Percentiles rank a stretch among this genome's conserved stretches.
phyloP scores from a whole-genome alignment of 164 flowering plant species.

The Houttuynia cordata region DNA sequence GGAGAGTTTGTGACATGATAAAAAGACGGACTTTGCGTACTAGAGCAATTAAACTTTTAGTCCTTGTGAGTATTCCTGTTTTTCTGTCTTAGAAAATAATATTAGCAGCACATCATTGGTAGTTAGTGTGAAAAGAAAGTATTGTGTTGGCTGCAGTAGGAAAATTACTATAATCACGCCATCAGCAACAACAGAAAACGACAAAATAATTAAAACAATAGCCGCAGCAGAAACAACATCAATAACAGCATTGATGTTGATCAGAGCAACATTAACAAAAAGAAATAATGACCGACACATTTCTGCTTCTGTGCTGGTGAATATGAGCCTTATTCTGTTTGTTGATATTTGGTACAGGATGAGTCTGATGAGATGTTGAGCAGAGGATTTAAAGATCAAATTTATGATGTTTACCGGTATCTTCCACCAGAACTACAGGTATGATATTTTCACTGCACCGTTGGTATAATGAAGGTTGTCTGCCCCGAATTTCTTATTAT shows the following conservation, averaged over 20 bases:
- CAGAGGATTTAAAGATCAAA: slow-evolving; percentile 96
- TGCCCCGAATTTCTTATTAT: too few species aligned
- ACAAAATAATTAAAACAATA: too few species aligned
- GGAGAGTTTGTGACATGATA: slow-evolving; percentile 99
- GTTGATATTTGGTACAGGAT: slow-evolving; percentile 36
- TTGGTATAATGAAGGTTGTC: too few species aligned
- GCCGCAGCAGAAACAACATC: neutral
- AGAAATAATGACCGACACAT: too few species aligned
- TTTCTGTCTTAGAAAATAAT: neutral
- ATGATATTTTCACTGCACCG: neutral
- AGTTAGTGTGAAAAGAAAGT: too few species aligned
- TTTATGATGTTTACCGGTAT: slow-evolving; percentile 92
- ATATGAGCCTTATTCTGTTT: neutral
- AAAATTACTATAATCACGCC: too few species aligned
- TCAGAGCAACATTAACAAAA: neutral
- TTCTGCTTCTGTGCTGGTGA: neutral
- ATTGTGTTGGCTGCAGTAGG: neutral
- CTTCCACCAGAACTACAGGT: slow-evolving; percentile 99
- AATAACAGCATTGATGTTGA: neutral
- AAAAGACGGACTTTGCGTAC: slow-evolving; percentile 90
- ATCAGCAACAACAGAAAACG: too few species aligned
- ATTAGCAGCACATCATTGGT: neutral
- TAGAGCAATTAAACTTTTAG: slow-evolving; percentile 67
- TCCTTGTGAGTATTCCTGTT: slow-evolving; percentile 52
- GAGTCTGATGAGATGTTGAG: slow-evolving; percentile 99